Conservation (phyloP, 2,329 filamentous ascomycete species). For the Ophiostoma himal-ulmi region DNA sequence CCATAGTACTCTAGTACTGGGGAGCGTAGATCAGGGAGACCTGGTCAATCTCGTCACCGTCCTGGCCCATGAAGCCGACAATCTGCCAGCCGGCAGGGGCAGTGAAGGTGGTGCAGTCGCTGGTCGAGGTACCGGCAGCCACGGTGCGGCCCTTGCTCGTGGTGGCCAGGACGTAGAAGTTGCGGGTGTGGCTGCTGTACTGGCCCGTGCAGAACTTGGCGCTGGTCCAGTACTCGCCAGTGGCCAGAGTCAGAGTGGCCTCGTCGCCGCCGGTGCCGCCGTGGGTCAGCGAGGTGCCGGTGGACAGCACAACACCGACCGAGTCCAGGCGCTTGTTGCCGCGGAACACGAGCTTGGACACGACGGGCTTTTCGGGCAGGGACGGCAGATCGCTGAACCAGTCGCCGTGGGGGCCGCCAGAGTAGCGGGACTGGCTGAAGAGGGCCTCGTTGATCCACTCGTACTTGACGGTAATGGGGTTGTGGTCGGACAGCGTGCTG, state of each 20-base stretch:
- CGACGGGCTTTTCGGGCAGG: conserved; percentile 30
- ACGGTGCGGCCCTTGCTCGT: conserved; percentile 46
- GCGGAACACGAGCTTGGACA: conserved; percentile 38
- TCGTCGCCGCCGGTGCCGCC: conserved; percentile 48
- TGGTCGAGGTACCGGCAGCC: conserved; percentile 41
- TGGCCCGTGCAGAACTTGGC: conserved; percentile 48
- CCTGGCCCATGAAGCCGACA: conserved; percentile 48
- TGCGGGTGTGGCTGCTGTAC: conserved; percentile 42
- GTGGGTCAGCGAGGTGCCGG: conserved; percentile 46
- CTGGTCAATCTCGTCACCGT: conserved; percentile 51
- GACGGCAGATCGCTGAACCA: conserved; percentile 51
- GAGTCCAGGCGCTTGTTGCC: conserved; percentile 47
- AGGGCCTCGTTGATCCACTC: conserved; percentile 37
- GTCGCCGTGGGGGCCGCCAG: conserved; percentile 44
- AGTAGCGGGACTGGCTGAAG: conserved; percentile 42
- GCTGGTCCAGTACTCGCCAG: conserved; percentile 44
- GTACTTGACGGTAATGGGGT: conserved; percentile 55
- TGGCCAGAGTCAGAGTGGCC: conserved; percentile 39
- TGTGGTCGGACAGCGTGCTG: conserved; percentile 57
- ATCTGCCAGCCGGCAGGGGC: conserved; percentile 47
- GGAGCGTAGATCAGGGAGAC: conserved; percentile 45
- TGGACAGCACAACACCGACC: conserved; percentile 43
- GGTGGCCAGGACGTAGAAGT: conserved; percentile 51
- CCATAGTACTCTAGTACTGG: conserved; percentile 29
- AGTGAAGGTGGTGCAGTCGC: conserved; percentile 42